Evolutionary conservation across 169 alveolate species (phyloP).

Genomic region (Cryptosporidium parvum): DNA sequence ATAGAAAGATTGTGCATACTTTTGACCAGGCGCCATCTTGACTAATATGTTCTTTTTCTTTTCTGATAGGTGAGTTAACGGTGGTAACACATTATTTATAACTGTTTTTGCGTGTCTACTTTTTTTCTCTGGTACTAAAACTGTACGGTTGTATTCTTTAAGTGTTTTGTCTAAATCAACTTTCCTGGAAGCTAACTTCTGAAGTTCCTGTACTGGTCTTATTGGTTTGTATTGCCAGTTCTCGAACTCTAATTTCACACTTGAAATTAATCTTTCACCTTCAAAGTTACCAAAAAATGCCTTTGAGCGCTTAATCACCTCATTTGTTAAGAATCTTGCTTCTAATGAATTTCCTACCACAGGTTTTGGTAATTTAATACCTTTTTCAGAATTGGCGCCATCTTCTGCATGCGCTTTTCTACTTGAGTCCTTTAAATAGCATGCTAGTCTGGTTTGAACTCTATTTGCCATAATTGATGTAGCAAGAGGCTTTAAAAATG

Average conservation of each 20-base stretch:
- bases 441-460: slow-evolving; percentile 36
- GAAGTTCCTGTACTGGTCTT: background rate
- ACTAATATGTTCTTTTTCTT: slow-evolving; percentile 2
- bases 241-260: slow-evolving; percentile 40
- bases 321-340: slow-evolving; percentile 52
- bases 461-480: slow-evolving; percentile 51
- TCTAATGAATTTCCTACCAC: slow-evolving; percentile 34
- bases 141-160: slow-evolving; percentile 18
- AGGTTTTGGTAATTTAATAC: background rate
- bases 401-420: slow-evolving; percentile 4
- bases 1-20: slow-evolving; percentile 62
- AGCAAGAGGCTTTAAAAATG: slow-evolving; percentile 58
- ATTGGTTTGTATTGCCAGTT: slow-evolving; percentile 68
- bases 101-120: slow-evolving; percentile 28
- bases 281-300: slow-evolving; percentile 51
- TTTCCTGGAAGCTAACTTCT: background rate
- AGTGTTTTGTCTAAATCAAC: slow-evolving; percentile 1
- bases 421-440: background rate
- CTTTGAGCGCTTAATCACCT: slow-evolving; percentile 50
- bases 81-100: slow-evolving; percentile 35
- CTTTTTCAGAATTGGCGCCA: background rate
- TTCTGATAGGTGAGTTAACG: slow-evolving; percentile 26
- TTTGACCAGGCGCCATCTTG: slow-evolving; percentile 64
- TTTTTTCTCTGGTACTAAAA: slow-evolving; percentile 27
- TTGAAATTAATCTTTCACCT: slow-evolving; percentile 34